Base-by-base conservation (phyloP, 192 early-diverging fungal species). In the Globomyces pollinis-pini region DNA sequence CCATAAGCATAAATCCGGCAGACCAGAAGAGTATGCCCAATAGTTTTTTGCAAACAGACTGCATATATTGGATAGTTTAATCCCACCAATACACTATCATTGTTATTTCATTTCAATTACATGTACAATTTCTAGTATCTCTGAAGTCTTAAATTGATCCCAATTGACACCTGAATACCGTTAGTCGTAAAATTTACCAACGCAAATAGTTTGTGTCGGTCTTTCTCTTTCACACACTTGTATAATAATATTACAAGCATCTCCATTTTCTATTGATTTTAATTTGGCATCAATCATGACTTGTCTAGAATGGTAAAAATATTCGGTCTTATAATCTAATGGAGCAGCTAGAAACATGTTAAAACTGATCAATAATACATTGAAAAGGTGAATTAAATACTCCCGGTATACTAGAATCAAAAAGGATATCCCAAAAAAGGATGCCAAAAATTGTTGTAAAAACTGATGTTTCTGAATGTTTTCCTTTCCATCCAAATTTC, bases 1-100 rank as follows among this genome's bases (percentile, higher is more conserved):
- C 76, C 76, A 78, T 1, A 73, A 50, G 30, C 75, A 43, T 43
- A 78, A 57, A 62, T 78, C 76, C 16, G 76, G 76, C 15, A 78
- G 56, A 3, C 76, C 76, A 13, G 72, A 72, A 21, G 53, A 42
- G 43, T 73, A 72, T 8, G 72, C 71, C 59, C 63, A 61, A 42
- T 75, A 74, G 8, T 38, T 57, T 38, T 68, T 35, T 23, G 60
- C 65, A 54, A 60, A 75, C 32, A 52, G 56, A 34, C 50, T 21
- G 32, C 66, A 69, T 24, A 75, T 65, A 23, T 41, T 15, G 8
- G 69, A 49, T 7, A 75, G 28, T 50, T 65, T 63, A 24, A 34
- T 34, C 11, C 56, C 61, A 3, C 59, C 67, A 8, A 78, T 50
- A 24, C 70, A 66, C 8, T 61, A 33, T 16, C 60, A 45, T 2